Evolutionary conservation across 768 basidiomycete genomes (phyloP), one percentile per base, ranked within the genome.

Genomic region (Hirschioporus abietinus): DNA sequence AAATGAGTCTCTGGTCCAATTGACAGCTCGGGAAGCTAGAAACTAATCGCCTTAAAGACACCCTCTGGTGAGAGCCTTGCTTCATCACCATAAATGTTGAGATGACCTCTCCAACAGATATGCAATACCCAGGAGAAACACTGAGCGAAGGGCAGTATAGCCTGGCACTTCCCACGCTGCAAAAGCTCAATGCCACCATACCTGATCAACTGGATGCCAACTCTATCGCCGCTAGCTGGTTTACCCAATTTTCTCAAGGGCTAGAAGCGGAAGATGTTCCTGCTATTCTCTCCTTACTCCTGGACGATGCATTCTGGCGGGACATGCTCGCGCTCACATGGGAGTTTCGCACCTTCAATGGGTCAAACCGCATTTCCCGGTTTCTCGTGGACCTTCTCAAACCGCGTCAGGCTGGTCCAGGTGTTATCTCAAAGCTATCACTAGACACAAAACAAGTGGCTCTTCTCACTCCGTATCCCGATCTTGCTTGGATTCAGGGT

Each of bases 301-400:
- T 79, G 34, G 73, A 75, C 24, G 73, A 72, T 60, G 78, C 78
- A 5, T 83, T 82, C 66, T 89, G 87, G 88, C 76, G 86, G 15
- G 88, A 89, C 68, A 77, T 83, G 64, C 80, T 87, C n/a, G 80
- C 84, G 0, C 78, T 89, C 65, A 88, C 88, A 20, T 88, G 86
- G 86, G 81, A 86, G 66, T 83, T 88, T 62, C 83, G 86, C 52
- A 84, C 86, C 8, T 84, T 89, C 70, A 78, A 82, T 68, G 80
- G 83, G 15, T 74, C 70, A 42, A 24, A 71, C 1, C 72, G 74
- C 8, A 82, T 89, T 57, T 71, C 66, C 3, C 71, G 72, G 26
- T 82, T 88, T 72, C 80, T 87, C 42, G n/a, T 68, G 6, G 83
- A 83, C 62, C 81, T 85, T 27, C 77, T 88, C 6, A 23, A 60